Conservation (phyloP, 1,139 yeast species). For the Scheffersomyces illinoinensis region DNA sequence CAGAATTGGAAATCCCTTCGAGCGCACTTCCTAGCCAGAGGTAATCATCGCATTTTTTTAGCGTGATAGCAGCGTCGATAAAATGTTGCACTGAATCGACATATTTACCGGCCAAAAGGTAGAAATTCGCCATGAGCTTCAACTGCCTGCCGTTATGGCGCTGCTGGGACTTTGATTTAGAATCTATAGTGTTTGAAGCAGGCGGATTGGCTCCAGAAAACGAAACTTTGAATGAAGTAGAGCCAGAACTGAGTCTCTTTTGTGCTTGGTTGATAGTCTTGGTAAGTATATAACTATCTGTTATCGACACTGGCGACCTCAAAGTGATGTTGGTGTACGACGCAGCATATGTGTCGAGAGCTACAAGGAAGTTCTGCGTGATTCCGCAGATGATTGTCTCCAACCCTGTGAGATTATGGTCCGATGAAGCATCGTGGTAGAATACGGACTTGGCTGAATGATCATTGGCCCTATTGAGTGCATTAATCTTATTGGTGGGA, state of each 20-base stretch:
- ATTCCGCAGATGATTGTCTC: slow-evolving; percentile 78
- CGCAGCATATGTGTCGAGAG: slow-evolving; percentile 67
- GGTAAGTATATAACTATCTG: slow-evolving; percentile 49
- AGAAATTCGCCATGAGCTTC: slow-evolving; percentile 76
- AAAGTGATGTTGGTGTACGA: slow-evolving; percentile 71
- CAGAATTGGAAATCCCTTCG: slow-evolving; percentile 74
- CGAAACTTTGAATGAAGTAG: slow-evolving; percentile 37
- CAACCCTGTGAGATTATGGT: slow-evolving; percentile 39
- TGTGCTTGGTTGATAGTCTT: slow-evolving; percentile 57
- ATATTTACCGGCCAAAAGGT: slow-evolving; percentile 76
- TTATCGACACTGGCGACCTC: slow-evolving; percentile 69
- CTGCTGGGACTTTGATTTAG: slow-evolving; percentile 32
- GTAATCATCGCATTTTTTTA: slow-evolving; percentile 69
- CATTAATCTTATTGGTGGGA: slow-evolving; percentile 27
- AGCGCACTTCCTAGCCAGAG: slow-evolving; percentile 88
- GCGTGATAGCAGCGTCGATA: slow-evolving; percentile 63
- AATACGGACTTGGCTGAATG: slow-evolving; percentile 24
- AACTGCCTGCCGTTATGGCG: slow-evolving; percentile 64
- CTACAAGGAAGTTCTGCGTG: slow-evolving; percentile 60
- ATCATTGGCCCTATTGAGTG: slow-evolving; percentile 18
- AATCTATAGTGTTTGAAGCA: slow-evolving; percentile 2
- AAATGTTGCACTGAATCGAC: slow-evolving; percentile 70
- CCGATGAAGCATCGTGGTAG: slow-evolving; percentile 22
- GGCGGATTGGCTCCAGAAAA: slow-evolving; percentile 15
- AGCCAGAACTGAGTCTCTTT: slow-evolving; percentile 40